Base-by-base conservation (phyloP, 768 basidiomycete genomes). In the Xerocomellus dryophilus region DNA sequence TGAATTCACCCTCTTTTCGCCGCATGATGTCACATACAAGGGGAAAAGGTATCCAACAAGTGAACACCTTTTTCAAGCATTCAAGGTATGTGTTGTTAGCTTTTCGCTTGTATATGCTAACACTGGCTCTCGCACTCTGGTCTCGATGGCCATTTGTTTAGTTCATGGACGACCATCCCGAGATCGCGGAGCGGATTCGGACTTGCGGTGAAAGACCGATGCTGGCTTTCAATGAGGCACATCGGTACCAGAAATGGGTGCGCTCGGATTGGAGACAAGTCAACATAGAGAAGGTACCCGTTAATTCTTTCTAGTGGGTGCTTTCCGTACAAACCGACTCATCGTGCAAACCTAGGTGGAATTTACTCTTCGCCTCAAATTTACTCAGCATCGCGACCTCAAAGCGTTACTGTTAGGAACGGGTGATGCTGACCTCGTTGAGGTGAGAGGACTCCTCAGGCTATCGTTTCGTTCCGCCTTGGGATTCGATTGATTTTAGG, bases 1-100 rank as follows among this genome's bases (percentile, higher is more conserved):
- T 56, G 85, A 83, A 7, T 87, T 88, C 62, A 86, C 86, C 39
- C 87, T 87, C 66, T 88, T 88, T 66, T 88, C 88, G 10, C 66
- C 81, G 1, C 86, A 88, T 66, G 74, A 81, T 41, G 80, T 90
- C 10, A 60, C 73, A 10, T 84, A 86, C 64, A 76, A 81, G 31
- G 81, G 81, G 38, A 84, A 82, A 63, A 74, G 70, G 50, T 90
- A 88, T 63, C 85, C 86, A 2, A 90, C 87, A 1, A 85, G 85
- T 63, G 88, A 88, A 64, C 88, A 89, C 67, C 77, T 89, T 11
- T 89, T 87, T 62, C 87, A 89, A 60, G 83, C 87, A 3, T 79
- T 88, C 71, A 88, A 87, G 66, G 85, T 83, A 50, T 11, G 67
- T 47, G 10, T 42, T 52, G 2, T 11, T 15, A 11, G 1, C 17